Evolutionary conservation across 805 yeast species (phyloP), one percentile per base, ranked within the genome.

Genomic region (Kodamaea fukazawae): DNA sequence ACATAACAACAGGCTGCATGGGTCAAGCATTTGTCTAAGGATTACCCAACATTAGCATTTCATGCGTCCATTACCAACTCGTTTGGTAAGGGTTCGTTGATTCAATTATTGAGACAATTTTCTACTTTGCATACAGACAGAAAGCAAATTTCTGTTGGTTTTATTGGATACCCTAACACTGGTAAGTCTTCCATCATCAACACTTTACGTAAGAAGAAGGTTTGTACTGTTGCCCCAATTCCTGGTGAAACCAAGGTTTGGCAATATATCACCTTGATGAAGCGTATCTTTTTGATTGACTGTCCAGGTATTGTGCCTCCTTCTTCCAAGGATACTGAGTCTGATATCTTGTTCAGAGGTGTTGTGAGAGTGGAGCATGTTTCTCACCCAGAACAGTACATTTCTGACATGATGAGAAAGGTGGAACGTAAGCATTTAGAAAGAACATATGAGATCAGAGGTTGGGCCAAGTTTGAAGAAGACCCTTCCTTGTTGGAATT

Each of bases 271-370:
- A 90, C 99, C 3, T 73, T 91, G 54, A 91, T 93, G 97, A 91
- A 91, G 73, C 78, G 91, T 50, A 91, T 91, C 38, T 91, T 90
- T 66, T 71, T 91, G 54, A 93, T 91, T 55, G 99, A 91, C 67
- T 93, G 99, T 73, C 99, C 99, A 2, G 99, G 99, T 67, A 91
- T 91, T 58, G 99, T 91, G 14, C 99, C 99, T 7, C 99, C 99
- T 18, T 85, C 95, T 12, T 60, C 81, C 20, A 88, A 82, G 55
- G 99, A 93, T 61, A 66, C 91, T 1, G 95, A 88, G 60, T 81
- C 96, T 18, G 98, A 91, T 63, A 88, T 91, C 54, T 63, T 91
- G 49, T 86, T 91, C 67, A 80, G 96, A 63, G 99, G 99, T 60
- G 99, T 93, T 13, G 99, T 91, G 2, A 84, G 99, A 70, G 96